Evolutionary conservation across 441 rosid species (phyloP).

Genomic region (Gossypium gossypioides): DNA sequence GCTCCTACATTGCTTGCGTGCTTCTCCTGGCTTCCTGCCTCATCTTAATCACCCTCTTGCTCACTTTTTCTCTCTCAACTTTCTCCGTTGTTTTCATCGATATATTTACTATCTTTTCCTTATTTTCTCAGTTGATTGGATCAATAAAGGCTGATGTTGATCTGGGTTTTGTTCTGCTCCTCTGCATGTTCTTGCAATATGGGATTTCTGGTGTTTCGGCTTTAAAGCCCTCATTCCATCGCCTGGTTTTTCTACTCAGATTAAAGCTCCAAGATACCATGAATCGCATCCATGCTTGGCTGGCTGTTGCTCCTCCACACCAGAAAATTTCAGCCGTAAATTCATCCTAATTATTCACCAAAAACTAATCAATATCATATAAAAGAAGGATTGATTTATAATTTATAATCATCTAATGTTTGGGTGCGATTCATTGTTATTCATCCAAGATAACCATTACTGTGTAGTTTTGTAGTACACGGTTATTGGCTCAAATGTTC

Average conservation of each 20-base stretch:
- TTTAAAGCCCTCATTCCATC: conserved; percentile 10
- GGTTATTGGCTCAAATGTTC: background rate
- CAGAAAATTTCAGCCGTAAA: background rate
- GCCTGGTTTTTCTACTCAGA: conserved; percentile 7
- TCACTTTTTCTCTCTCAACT: conserved; percentile 22
- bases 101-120: background rate
- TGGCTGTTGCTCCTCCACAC: background rate
- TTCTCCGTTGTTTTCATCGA: conserved; percentile 26
- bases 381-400: background rate
- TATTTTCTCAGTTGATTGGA: background rate
- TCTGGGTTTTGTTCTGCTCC: conserved; percentile 25
- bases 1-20: conserved; percentile 3
- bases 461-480: background rate
- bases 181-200: conserved; percentile 10
- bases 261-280: conserved; percentile 6
- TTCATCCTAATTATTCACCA: background rate
- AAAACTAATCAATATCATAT: background rate
- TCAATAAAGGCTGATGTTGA: conserved; percentile 15
- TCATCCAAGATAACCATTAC: background rate
- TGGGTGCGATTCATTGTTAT: background rate
- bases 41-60: conserved; percentile 12
- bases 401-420: background rate
- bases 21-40: background rate
- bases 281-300: background rate
- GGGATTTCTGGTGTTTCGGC: conserved; percentile 7